Evolutionary conservation across 805 yeast genomes (phyloP), one percentile per base, ranked within the genome.

Genomic region (Ogataea trehalophila): DNA sequence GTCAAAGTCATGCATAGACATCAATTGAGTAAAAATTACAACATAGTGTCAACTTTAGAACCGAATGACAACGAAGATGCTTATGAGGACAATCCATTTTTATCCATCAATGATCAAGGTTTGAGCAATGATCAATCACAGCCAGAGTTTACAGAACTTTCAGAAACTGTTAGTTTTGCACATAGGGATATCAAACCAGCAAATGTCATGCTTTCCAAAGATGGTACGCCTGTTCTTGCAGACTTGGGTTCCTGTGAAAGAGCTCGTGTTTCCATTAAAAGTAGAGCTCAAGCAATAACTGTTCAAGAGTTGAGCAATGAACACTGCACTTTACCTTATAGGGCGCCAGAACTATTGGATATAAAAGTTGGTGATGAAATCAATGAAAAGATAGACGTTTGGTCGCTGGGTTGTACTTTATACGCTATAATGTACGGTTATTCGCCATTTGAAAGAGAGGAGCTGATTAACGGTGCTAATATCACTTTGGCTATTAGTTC

Each of bases 151-250:
- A 78, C 85, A 0, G 84, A 81, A 49, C 56, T 83, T 43, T 71
- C 73, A 26, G 85, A 80, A 46, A 68, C 77, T 3, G 70, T 76
- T 4, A 85, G 92, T 4, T 89, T 77, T 63, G 92, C 96, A 0
- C 97, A 91, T 63, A 69, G 90, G 47, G 97, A 91, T 62, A 69
- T 91, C 47, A 91, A 88, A 61, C 97, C 97, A 0, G 95, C 94
- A 2, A 91, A 88, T 60, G 79, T 90, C 16, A 84, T 91, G 91
- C 68, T 90, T 5, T 75, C 87, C 0, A 76, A 81, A 39, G 85
- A 82, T 50, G 89, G 88, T 2, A 62, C 76, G 14, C 95, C 95
- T 0, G 89, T 91, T 7, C 69, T 92, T 39, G 83, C 87, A 56
- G 97, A 92, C 61, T 69, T 91, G 47, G 96, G 97, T 7, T 84